These are phyloP conservation scores for Gloeopeniophorella convolvens DNA, from an alignment of 768 basidiomycete species.

Conservation along the genomic window DNA sequence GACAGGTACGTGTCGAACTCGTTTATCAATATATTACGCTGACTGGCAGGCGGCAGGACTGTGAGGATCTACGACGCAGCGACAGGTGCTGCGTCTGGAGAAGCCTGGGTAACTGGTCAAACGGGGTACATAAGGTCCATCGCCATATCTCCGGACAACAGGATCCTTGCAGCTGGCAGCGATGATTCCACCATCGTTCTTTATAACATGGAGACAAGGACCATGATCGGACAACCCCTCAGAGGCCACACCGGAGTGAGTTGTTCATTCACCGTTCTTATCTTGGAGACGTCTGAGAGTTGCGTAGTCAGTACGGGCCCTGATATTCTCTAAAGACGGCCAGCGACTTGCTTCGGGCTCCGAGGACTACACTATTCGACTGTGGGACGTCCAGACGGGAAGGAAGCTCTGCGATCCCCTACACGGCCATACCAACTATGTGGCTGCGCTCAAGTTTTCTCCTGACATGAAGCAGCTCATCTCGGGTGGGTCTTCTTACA, in stretches of 20 bases:
- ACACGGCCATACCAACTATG: constrained; percentile 1
- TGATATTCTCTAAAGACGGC: constrained; percentile 6
- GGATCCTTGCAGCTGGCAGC: constrained; percentile 18
- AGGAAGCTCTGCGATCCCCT: constrained; percentile 7
- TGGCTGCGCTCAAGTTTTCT: constrained; percentile 13
- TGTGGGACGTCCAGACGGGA: constrained; percentile 13
- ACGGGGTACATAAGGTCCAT: constrained; percentile 12
- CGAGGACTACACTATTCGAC: constrained; percentile 5
- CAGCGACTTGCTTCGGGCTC: constrained; percentile 2
- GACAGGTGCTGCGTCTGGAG: constrained; percentile 3
- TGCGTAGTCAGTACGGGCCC: not conserved
- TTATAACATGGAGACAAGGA: constrained; percentile 6
- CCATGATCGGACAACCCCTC: not conserved
- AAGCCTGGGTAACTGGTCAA: constrained; percentile 13
- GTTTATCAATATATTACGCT: not conserved
- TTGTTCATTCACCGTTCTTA: not conserved
- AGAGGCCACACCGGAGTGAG: constrained; percentile 9
- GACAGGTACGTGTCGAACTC: not conserved
- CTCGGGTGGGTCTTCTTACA: not conserved
- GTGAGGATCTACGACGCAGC: constrained; percentile 12
- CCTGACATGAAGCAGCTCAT: constrained; percentile 17
- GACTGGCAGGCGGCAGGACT: not conserved
- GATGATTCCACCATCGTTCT: constrained; percentile 5
- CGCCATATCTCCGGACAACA: constrained; percentile 25
- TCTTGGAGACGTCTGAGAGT: not conserved